These are phyloP conservation scores for Luffa aegyptiaca DNA, from an alignment of 306 rosid genomes.

Conservation along the genomic window DNA sequence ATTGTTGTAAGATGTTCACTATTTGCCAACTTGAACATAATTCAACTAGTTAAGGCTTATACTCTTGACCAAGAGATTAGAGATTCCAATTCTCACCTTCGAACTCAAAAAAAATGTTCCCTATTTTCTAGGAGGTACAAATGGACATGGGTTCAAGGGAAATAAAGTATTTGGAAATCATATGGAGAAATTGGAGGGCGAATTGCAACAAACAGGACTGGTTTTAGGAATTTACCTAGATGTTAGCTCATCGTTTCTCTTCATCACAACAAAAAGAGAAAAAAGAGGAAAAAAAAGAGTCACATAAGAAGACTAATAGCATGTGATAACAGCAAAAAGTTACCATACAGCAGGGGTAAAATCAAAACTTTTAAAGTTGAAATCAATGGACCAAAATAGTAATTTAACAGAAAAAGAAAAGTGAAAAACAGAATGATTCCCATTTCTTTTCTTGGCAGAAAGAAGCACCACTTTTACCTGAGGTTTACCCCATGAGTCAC, in stretches of 20 bases:
- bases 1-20: not conserved
- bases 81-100: too few relatives aligned
- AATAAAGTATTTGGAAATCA: not conserved
- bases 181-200: not conserved
- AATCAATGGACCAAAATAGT: not conserved
- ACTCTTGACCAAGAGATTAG: too few relatives aligned
- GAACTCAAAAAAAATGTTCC: too few relatives aligned
- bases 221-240: not conserved
- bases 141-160: not conserved
- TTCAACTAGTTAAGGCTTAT: too few relatives aligned
- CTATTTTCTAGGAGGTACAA: not conserved
- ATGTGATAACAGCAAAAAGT: not conserved
- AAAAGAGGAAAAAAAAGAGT: too few relatives aligned
- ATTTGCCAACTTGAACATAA: too few relatives aligned
- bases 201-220: too few relatives aligned
- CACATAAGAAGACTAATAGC: not conserved
- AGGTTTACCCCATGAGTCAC: not conserved
- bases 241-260: not conserved
- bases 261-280: not conserved
- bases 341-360: not conserved
- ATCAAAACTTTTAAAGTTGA: not conserved
- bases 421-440: constrained; percentile 6
- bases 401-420: not conserved
- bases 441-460: not conserved
- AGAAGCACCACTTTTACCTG: constrained; percentile 1